Base-by-base conservation (phyloP, 176 grass and related monocot species). In the Saccharum spontaneum region DNA sequence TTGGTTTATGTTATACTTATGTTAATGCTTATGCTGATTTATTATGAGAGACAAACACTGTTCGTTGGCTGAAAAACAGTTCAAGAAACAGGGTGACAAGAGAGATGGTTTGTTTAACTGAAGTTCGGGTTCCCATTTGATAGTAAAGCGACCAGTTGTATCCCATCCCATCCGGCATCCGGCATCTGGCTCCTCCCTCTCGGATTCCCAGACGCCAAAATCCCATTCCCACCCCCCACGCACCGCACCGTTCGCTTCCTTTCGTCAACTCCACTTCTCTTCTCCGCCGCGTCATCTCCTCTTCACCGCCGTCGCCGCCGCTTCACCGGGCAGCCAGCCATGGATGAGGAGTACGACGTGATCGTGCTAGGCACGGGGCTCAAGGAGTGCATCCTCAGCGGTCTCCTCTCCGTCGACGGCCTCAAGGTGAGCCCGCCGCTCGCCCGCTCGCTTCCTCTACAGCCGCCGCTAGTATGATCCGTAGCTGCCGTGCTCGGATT, bases 361-460 rank as follows among this genome's bases (percentile, higher is more conserved):
- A 98, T 98, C 70, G 96, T 98, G 61, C 91, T 98, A 7, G 96
- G 96, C 71, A 98, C 96, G 46, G 93, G 96, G 6, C 96, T 98
- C 74, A 95, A 98, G 91, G 96, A 98, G 86, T 98, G 96, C 91
- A 98, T 98, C 91, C 96, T 98, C 57, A 98, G 96, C 77, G 96
- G 96, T 23, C 96, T 98, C 83, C 96, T 98, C 73, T 94, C 96
- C 83, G 96, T 98, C 85, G 93, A 98, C 72, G 93, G 96, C 83
- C 87, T 95, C 80, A 98, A 94, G 96, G 96, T 98, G 67, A 82
- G 67, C 41, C 15, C 60, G 18, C 46, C 62, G 22, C 23, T 43
- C 76, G 15, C 38, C 46, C 73, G 55, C 31, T 46, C 78, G 38
- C 38, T 76, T 4, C 79, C 41, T 26, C 2, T 10, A 16, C 20